Conservation (phyloP, 371 early-diverging fungal genomes). For the Vairimorpha apis region DNA sequence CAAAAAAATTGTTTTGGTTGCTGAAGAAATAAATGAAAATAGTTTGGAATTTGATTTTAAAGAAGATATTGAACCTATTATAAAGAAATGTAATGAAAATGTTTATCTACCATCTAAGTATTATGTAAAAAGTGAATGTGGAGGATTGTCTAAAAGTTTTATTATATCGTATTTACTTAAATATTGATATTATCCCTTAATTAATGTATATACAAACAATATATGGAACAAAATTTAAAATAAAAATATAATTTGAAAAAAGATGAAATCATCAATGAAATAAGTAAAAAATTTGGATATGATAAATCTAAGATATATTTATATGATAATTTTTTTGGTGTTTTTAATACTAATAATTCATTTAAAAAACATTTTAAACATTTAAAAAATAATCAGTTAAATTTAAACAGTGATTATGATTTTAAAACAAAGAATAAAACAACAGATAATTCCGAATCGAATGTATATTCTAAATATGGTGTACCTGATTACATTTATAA, state of each 20-base stretch:
- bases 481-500: neutral
- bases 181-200: too few relatives aligned
- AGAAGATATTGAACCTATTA: neutral
- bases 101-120: neutral
- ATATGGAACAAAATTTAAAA: constrained; percentile 2
- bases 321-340: neutral
- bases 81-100: constrained; percentile 1
- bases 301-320: neutral
- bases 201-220: constrained; percentile 11
- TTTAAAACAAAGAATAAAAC: too few relatives aligned
- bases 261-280: neutral
- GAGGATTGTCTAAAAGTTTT: constrained; percentile 7
- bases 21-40: neutral
- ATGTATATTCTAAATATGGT: too few relatives aligned
- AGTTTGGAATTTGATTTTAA: neutral
- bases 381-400: too few relatives aligned
- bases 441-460: too few relatives aligned
- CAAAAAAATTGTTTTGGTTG: neutral
- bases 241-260: too few relatives aligned
- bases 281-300: neutral
- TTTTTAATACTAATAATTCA: constrained; percentile 4
- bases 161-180: constrained; percentile 1
- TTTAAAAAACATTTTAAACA: too few relatives aligned
- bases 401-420: too few relatives aligned
- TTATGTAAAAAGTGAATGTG: neutral